Evolutionary conservation across 495 filamentous ascomycete genomes (phyloP).

Genomic region (Alectoria sarmentosa): DNA sequence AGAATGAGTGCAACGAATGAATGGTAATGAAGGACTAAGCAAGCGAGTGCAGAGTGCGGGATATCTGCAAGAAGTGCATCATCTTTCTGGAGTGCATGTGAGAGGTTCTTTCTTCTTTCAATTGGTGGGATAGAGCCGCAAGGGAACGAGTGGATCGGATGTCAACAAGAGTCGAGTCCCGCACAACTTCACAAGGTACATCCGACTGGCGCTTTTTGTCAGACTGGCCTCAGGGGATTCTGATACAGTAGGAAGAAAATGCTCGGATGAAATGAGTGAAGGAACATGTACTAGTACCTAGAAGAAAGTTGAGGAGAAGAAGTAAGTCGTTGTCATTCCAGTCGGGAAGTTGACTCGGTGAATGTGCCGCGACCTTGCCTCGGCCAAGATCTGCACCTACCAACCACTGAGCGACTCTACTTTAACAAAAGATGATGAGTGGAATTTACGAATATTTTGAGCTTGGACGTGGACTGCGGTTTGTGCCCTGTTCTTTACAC

Average conservation of each 20-base stretch:
- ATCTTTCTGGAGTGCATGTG: neutral
- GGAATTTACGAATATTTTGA: neutral
- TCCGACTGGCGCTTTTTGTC: neutral
- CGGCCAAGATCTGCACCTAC: no score
- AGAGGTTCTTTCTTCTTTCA: neutral
- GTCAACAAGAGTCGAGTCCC: neutral
- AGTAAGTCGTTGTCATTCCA: neutral
- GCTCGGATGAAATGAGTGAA: neutral
- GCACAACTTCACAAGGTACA: neutral
- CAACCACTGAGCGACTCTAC: no score
- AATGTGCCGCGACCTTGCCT: no score
- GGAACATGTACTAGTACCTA: no score
- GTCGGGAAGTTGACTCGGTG: no score
- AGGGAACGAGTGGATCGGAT: slow-evolving; percentile 1
- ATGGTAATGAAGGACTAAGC: neutral
- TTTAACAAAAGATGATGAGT: neutral
- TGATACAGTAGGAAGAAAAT: no score
- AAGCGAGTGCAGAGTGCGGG: neutral
- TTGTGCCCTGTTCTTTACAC: neutral
- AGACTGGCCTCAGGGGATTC: neutral
- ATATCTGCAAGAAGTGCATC: neutral
- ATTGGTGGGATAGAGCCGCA: neutral
- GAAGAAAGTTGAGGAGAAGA: neutral
- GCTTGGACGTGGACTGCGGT: neutral
- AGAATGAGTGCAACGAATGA: neutral